Evolutionary conservation across 2,329 filamentous ascomycete genomes (phyloP).

Genomic region (Colletotrichum brevisporum): DNA sequence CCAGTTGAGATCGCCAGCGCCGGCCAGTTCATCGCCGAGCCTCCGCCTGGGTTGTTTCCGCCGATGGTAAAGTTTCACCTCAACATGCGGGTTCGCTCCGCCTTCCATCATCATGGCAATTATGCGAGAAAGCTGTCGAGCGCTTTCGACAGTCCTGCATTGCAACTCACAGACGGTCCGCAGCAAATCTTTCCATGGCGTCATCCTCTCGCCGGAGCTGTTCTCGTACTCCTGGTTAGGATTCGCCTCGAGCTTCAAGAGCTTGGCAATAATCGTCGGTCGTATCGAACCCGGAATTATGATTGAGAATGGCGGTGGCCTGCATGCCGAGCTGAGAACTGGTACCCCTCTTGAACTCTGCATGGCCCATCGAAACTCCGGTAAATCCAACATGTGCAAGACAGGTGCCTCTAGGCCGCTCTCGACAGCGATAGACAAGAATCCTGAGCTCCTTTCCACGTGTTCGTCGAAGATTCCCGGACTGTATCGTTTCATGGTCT

Average conservation of each 20-base stretch:
- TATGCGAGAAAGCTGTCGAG: neutral
- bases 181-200: slow-evolving; percentile 2
- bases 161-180: neutral
- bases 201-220: neutral
- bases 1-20: too few relatives aligned
- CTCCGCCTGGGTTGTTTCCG: too few relatives aligned
- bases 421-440: neutral
- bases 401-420: neutral
- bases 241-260: neutral
- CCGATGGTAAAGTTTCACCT: neutral
- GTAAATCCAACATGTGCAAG: neutral
- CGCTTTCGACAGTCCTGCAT: neutral
- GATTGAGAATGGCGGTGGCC: neutral
- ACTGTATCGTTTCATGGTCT: too few relatives aligned
- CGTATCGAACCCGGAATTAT: neutral
- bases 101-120: neutral
- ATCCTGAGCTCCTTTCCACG: neutral
- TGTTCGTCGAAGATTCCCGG: too few relatives aligned
- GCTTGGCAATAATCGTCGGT: neutral
- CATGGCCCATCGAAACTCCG: neutral
- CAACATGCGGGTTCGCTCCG: neutral
- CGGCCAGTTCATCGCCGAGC: too few relatives aligned
- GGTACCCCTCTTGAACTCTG: neutral
- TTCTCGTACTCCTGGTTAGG: neutral
- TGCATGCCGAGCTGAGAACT: slow-evolving; percentile 1